These are phyloP conservation scores for Dujonia santamariae DNA, from an alignment of 1,139 yeast species.

Conservation along the genomic window DNA sequence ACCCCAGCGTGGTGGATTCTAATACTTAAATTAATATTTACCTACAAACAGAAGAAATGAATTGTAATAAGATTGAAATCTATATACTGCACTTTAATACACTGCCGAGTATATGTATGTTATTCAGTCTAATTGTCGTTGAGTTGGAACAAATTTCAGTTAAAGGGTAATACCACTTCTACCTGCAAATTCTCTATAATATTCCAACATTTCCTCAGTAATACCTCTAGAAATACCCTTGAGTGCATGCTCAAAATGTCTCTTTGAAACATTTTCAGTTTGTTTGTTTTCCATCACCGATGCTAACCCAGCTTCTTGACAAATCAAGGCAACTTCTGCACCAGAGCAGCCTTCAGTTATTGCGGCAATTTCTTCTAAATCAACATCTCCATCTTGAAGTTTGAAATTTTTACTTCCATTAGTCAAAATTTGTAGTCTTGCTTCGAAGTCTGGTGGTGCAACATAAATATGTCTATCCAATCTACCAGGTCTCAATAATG, in stretches of 20 bases:
- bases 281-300: slow-evolving; percentile 79
- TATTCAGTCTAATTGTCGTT: too few relatives aligned
- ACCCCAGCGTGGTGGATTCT: too few relatives aligned
- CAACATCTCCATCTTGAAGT: slow-evolving; percentile 41
- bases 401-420: slow-evolving; percentile 61
- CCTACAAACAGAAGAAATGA: too few relatives aligned
- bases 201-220: slow-evolving; percentile 77
- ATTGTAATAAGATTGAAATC: too few relatives aligned
- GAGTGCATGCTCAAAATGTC: slow-evolving; percentile 74
- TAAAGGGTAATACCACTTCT: slow-evolving; percentile 34
- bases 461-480: slow-evolving; percentile 90
- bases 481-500: slow-evolving; percentile 90
- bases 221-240: slow-evolving; percentile 70
- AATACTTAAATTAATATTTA: too few relatives aligned
- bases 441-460: slow-evolving; percentile 81
- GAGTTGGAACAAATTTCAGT: too few relatives aligned
- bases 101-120: too few relatives aligned
- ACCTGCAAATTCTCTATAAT: slow-evolving; percentile 65
- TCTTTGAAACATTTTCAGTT: slow-evolving; percentile 49
- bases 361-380: slow-evolving; percentile 42
- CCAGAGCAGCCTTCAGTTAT: slow-evolving; percentile 95
- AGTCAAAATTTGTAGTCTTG: slow-evolving; percentile 70
- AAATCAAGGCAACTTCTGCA: slow-evolving; percentile 86
- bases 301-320: slow-evolving; percentile 92
- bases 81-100: too few relatives aligned